phyloP scores from a whole-genome alignment of 2,329 filamentous ascomycete species.

The Fusarium chaquense region DNA sequence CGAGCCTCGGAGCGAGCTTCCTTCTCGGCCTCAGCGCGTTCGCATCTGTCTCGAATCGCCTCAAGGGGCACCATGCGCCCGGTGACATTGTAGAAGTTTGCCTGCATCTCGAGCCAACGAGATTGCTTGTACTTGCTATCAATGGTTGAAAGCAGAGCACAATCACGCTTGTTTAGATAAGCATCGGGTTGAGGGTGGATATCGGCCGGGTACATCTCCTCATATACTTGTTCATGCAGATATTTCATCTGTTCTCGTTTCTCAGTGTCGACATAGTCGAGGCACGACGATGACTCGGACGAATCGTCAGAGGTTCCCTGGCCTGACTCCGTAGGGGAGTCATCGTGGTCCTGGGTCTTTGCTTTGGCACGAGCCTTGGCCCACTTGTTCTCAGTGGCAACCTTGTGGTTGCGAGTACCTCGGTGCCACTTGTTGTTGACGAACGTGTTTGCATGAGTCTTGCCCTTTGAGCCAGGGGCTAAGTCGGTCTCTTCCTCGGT shows the following conservation, averaged over 20 bases:
- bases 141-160: conserved; percentile 52
- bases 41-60: conserved; percentile 53
- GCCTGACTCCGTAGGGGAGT: conserved; percentile 38
- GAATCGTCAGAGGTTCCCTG: conserved; percentile 47
- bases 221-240: conserved; percentile 50
- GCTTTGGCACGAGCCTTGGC: conserved; percentile 31
- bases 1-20: conserved; percentile 10
- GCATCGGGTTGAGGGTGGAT: conserved; percentile 41
- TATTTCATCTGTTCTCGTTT: conserved; percentile 48
- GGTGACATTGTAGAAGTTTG: conserved; percentile 58
- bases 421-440: conserved; percentile 35
- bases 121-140: conserved; percentile 51
- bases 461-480: conserved; percentile 13
- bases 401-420: conserved; percentile 37
- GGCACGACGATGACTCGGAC: conserved; percentile 25
- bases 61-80: conserved; percentile 56
- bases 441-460: background rate
- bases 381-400: conserved; percentile 40
- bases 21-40: conserved; percentile 44
- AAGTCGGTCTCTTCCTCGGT: background rate
- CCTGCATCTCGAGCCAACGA: conserved; percentile 59
- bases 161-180: conserved; percentile 49
- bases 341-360: conserved; percentile 12
- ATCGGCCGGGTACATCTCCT: conserved; percentile 48
- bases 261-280: conserved; percentile 37